Conservation (phyloP, 257 asterid genomes). For the Craterostigma plantagineum region DNA sequence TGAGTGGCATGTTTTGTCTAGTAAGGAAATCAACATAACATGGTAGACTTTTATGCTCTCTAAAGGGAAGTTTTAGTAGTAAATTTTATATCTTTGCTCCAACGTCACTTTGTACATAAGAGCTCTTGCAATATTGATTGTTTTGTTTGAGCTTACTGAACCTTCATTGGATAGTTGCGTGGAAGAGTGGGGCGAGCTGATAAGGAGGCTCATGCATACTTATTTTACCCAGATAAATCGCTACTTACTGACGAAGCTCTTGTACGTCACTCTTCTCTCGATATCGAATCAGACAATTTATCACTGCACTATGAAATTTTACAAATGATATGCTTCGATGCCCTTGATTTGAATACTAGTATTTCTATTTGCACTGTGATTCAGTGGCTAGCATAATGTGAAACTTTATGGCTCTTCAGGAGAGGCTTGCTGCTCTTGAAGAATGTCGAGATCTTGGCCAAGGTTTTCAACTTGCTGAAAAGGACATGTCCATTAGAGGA, state of each 20-base stretch:
- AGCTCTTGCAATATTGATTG: too few relatives aligned
- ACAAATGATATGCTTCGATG: conserved; percentile 1
- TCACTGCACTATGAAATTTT: background rate
- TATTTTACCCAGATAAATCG: conserved; percentile 83
- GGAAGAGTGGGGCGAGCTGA: conserved; percentile 99
- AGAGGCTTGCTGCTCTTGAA: conserved; percentile 91
- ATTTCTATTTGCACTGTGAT: conserved; percentile 6
- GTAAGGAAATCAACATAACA: too few relatives aligned
- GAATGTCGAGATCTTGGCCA: conserved; percentile 91
- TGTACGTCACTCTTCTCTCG: conserved; percentile 30
- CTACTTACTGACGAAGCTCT: conserved; percentile 80
- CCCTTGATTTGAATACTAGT: conserved; percentile 1
- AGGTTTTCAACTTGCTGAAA: conserved; percentile 96
- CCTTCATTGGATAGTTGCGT: conserved; percentile 49
- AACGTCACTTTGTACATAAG: too few relatives aligned
- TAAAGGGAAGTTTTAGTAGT: too few relatives aligned
- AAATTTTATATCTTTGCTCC: too few relatives aligned
- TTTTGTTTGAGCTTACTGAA: background rate
- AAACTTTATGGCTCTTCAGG: conserved; percentile 31
- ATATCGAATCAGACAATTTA: conserved; percentile 7
- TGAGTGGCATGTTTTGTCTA: too few relatives aligned
- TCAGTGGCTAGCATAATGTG: conserved; percentile 3
- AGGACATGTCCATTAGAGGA: conserved; percentile 98
- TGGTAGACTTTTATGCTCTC: too few relatives aligned
- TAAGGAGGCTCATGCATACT: conserved; percentile 91